Conservation (phyloP, 441 rosid species). For the Mallotus repandus region DNA sequence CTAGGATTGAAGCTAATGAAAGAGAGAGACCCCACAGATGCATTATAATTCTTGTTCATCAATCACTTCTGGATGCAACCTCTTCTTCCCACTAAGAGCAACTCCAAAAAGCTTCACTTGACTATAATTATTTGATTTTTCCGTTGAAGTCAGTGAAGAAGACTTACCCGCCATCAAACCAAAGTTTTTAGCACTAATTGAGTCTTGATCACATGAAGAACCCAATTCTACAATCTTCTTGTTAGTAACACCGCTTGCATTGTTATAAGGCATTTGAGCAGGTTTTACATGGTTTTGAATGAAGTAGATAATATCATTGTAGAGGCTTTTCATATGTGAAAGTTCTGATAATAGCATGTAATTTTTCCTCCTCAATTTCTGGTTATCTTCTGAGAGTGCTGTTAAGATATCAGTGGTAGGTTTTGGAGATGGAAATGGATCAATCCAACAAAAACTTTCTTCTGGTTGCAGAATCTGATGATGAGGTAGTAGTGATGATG, state of each 20-base stretch:
- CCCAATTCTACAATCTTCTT: conserved; percentile 34
- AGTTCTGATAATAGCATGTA: conserved; percentile 71
- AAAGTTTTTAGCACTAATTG: neutral
- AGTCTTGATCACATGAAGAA: conserved; percentile 21
- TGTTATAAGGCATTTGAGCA: conserved; percentile 34
- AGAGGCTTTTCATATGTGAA: conserved; percentile 74
- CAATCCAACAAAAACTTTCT: conserved; percentile 48
- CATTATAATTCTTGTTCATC: conserved; percentile 20
- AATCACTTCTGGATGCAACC: conserved; percentile 41
- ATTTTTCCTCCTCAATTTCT: conserved; percentile 64
- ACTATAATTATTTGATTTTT: conserved; percentile 18
- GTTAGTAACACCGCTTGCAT: neutral
- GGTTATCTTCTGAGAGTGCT: conserved; percentile 69
- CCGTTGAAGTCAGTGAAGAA: conserved; percentile 13
- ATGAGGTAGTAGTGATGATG: conserved; percentile 32
- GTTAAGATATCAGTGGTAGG: conserved; percentile 37
- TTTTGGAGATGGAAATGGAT: conserved; percentile 26
- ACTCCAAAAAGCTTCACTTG: conserved; percentile 56
- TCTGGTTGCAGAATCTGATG: conserved; percentile 38
- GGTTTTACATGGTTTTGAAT: conserved; percentile 83
- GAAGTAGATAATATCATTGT: conserved; percentile 80
- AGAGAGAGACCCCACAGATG: neutral
- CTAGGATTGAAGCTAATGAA: neutral
- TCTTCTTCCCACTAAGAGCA: conserved; percentile 45
- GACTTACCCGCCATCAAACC: neutral